Percentiles rank a stretch among this genome's conserved stretches.
Conservation (phyloP, 176 grass and related monocot genomes). For the Ampelocalamus luodianensis region DNA sequence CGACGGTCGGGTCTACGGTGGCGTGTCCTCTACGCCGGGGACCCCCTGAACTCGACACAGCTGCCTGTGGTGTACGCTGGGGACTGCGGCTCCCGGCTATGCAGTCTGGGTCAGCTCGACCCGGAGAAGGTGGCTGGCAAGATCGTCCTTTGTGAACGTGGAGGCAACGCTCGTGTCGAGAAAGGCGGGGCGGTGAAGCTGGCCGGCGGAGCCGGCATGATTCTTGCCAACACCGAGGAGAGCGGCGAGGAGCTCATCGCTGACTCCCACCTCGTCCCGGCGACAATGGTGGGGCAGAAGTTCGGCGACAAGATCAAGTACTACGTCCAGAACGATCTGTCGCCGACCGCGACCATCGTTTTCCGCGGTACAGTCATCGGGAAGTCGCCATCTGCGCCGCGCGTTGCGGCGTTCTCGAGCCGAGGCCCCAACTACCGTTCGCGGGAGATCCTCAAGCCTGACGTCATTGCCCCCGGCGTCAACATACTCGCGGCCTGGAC, state of each 20-base stretch:
- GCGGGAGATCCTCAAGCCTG: conserved; percentile 81
- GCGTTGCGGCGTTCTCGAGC: conserved; percentile 76
- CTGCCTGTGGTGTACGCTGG: conserved; percentile 61
- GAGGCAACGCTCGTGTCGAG: conserved; percentile 64
- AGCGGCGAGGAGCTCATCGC: conserved; percentile 89
- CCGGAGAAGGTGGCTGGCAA: conserved; percentile 63
- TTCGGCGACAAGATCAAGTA: conserved; percentile 68
- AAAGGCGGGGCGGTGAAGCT: conserved; percentile 69
- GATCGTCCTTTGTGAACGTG: conserved; percentile 79
- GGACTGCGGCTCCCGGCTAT: conserved; percentile 66
- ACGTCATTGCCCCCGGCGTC: conserved; percentile 80
- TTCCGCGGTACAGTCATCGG: conserved; percentile 80
- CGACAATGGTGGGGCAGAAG: conserved; percentile 76
- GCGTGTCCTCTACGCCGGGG: conserved; percentile 76
- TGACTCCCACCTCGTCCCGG: conserved; percentile 83
- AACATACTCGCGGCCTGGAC: conserved; percentile 89
- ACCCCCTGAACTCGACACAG: conserved; percentile 46
- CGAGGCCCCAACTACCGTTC: conserved; percentile 77
- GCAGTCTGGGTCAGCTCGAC: conserved; percentile 48
- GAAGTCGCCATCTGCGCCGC: conserved; percentile 59
- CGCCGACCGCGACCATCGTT: conserved; percentile 73
- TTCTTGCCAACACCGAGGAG: conserved; percentile 69
- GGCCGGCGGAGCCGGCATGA: conserved; percentile 71
- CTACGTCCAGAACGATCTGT: conserved; percentile 61
- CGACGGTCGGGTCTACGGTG: conserved; percentile 52